Evolutionary conservation across 768 basidiomycete species (phyloP).

Genomic region (Rhizopogon vesiculosus): DNA sequence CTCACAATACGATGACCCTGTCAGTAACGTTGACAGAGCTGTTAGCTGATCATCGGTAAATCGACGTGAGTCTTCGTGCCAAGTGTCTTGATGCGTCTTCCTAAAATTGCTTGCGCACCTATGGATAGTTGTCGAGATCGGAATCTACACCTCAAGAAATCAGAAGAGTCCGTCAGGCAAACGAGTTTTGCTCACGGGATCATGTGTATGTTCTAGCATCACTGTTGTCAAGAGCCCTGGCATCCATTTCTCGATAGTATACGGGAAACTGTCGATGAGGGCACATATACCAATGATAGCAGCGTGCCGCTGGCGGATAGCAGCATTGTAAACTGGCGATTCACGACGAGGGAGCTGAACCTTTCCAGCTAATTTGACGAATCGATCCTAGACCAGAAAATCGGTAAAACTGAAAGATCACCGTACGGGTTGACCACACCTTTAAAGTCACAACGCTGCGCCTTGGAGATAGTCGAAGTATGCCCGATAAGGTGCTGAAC

Average conservation of each 20-base stretch:
- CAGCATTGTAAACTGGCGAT: constrained; percentile 60
- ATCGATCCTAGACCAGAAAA: constrained; percentile 53
- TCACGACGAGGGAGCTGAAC: constrained; percentile 62
- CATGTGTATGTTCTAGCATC: constrained; percentile 79
- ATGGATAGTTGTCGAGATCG: constrained; percentile 79
- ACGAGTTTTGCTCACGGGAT: constrained; percentile 48
- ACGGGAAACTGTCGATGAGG: constrained; percentile 89
- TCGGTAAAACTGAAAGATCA: not conserved
- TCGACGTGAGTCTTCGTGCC: constrained; percentile 83
- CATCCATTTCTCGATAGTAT: constrained; percentile 90
- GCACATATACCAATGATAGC: constrained; percentile 88
- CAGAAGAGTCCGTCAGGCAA: constrained; percentile 7
- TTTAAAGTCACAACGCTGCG: constrained; percentile 72
- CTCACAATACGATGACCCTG: constrained; percentile 82
- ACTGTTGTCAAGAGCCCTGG: constrained; percentile 77
- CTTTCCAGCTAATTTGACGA: constrained; percentile 66
- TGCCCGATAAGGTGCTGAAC: constrained; percentile 70
- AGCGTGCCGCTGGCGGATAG: constrained; percentile 78
- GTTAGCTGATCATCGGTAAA: constrained; percentile 84
- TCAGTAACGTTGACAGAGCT: constrained; percentile 77
- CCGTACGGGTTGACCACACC: constrained; percentile 32
- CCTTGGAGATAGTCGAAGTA: constrained; percentile 76
- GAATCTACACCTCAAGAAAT: constrained; percentile 41
- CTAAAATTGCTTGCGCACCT: constrained; percentile 79
- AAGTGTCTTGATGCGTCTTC: constrained; percentile 82